Evolutionary conservation across 2,329 filamentous ascomycete species (phyloP).

Genomic region (Helotiales sp.): DNA sequence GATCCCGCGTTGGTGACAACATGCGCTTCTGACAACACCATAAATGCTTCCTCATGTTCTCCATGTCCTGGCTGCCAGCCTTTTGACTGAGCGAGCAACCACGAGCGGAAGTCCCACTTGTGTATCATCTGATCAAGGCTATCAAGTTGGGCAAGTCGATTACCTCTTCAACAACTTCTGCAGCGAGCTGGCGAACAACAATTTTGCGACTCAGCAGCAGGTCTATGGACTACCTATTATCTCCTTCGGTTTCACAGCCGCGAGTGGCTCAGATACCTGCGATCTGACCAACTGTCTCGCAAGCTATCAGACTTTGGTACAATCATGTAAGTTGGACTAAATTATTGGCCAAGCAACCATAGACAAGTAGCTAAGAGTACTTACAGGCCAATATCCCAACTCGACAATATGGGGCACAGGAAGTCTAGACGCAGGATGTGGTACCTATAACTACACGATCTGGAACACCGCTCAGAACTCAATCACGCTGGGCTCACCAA

Average conservation of each 20-base stretch:
- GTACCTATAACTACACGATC: slow-evolving; percentile 15
- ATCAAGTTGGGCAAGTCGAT: slow-evolving; percentile 10
- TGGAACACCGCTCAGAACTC: not conserved
- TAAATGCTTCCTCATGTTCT: slow-evolving; percentile 8
- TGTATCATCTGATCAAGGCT: slow-evolving; percentile 3
- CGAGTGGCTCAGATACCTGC: slow-evolving; percentile 3
- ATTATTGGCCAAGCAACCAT: not conserved
- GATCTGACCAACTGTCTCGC: slow-evolving; percentile 2
- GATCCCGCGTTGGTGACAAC: not conserved
- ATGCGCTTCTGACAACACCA: not conserved
- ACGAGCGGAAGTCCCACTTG: slow-evolving; percentile 10
- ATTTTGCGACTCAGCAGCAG: slow-evolving; percentile 5
- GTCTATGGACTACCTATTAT: slow-evolving; percentile 11
- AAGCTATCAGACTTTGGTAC: slow-evolving; percentile 5
- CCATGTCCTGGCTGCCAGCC: not conserved
- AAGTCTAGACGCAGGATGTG: slow-evolving; percentile 10
- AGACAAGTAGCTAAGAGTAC: not conserved
- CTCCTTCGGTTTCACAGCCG: slow-evolving; percentile 11
- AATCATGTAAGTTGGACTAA: slow-evolving; percentile 11
- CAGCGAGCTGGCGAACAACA: slow-evolving; percentile 3
- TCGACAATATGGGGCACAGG: slow-evolving; percentile 13
- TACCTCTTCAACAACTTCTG: slow-evolving; percentile 17
- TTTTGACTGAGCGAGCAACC: not conserved
- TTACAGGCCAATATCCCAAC: not conserved
- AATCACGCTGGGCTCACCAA: not conserved